These are phyloP conservation scores for Solanum sitiens DNA, from an alignment of 257 asterid genomes.

Conservation along the genomic window DNA sequence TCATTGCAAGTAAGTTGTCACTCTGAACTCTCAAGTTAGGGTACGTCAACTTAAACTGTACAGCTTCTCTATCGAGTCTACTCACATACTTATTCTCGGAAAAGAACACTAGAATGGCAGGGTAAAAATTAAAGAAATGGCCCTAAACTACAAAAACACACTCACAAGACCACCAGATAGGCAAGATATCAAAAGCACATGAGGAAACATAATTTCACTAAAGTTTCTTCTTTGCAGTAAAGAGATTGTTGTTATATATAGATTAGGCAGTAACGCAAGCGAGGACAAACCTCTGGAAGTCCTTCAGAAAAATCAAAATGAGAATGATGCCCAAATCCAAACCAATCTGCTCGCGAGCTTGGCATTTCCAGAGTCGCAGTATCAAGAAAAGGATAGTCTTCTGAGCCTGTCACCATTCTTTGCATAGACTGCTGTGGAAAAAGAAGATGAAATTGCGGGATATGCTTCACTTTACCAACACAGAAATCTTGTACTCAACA, in stretches of 20 bases:
- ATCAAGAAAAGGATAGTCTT: constrained; percentile 24
- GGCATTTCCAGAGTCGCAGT: constrained; percentile 15
- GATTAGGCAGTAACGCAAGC: neutral
- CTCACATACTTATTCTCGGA: too few relatives aligned
- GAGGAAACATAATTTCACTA: neutral
- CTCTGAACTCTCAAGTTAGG: neutral
- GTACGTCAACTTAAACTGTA: neutral
- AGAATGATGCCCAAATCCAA: constrained; percentile 18
- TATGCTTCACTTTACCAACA: neutral
- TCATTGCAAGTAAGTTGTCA: neutral
- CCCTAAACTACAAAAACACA: neutral
- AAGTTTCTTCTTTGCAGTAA: neutral
- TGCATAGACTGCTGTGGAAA: constrained; percentile 11
- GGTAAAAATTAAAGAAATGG: neutral
- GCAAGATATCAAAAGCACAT: neutral
- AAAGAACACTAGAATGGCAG: too few relatives aligned
- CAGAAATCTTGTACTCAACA: neutral
- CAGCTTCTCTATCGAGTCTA: neutral
- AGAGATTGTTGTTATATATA: neutral
- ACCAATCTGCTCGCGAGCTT: constrained; percentile 15
- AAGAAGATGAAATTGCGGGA: neutral
- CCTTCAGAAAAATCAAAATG: constrained; percentile 21
- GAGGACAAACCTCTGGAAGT: constrained; percentile 26
- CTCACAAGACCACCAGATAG: neutral
- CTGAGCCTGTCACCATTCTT: constrained; percentile 22